Conservation (phyloP, 2,329 filamentous ascomycete species). For the Teratosphaeria destructans region DNA sequence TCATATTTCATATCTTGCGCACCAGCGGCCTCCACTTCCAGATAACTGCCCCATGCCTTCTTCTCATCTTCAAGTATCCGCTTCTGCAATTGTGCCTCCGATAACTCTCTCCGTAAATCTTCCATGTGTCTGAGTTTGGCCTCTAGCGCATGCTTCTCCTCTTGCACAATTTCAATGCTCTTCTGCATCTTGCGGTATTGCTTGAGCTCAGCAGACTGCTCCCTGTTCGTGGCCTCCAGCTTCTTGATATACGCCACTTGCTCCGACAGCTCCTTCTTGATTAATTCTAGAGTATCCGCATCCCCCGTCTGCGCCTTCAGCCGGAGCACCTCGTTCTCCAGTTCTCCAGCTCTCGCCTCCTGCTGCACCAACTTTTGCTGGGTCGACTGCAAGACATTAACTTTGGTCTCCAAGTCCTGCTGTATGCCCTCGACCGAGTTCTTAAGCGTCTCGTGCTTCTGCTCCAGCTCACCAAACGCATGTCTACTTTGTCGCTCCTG, state of each 20-base stretch:
- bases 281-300: slow-evolving; percentile 70
- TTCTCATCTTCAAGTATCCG: slow-evolving; percentile 84
- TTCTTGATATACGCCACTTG: slow-evolving; percentile 85
- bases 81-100: slow-evolving; percentile 69
- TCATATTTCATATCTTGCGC: slow-evolving; percentile 64
- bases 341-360: slow-evolving; percentile 58
- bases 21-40: slow-evolving; percentile 56
- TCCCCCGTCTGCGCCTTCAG: slow-evolving; percentile 82
- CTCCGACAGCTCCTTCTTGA: slow-evolving; percentile 79
- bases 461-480: slow-evolving; percentile 50
- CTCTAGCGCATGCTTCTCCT: slow-evolving; percentile 80
- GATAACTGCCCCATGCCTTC: slow-evolving; percentile 73
- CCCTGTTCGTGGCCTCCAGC: slow-evolving; percentile 69
- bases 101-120: slow-evolving; percentile 62
- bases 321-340: slow-evolving; percentile 75
- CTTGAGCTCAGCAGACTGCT: slow-evolving; percentile 69
- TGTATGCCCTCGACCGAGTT: slow-evolving; percentile 47
- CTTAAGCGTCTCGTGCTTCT: slow-evolving; percentile 47
- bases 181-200: slow-evolving; percentile 71
- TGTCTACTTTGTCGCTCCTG: slow-evolving; percentile 56
- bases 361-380: slow-evolving; percentile 59
- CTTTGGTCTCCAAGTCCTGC: slow-evolving; percentile 47
- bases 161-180: slow-evolving; percentile 86
- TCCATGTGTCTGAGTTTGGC: slow-evolving; percentile 66
- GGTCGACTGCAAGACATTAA: slow-evolving; percentile 46